Percentiles rank a stretch among this genome's conserved stretches.
Evolutionary conservation across 371 early-diverging fungal species (phyloP).

Genomic region (Mortierella sp.): DNA sequence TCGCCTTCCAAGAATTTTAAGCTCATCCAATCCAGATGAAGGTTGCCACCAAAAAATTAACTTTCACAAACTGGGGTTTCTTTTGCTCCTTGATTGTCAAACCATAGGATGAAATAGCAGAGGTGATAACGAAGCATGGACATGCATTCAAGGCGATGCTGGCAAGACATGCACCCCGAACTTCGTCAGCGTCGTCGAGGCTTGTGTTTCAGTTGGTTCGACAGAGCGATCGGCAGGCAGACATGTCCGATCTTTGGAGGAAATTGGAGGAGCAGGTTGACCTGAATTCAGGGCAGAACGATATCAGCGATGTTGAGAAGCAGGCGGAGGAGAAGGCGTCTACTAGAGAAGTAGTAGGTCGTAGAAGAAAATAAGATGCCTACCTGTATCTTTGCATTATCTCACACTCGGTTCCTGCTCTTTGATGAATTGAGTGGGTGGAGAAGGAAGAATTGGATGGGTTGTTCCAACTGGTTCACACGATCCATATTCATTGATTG

Average conservation of each 20-base stretch:
- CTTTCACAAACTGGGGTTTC: background rate
- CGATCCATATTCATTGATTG: background rate
- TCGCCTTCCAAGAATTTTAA: background rate
- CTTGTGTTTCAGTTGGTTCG: constrained; percentile 38
- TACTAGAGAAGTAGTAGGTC: background rate
- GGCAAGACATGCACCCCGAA: constrained; percentile 34
- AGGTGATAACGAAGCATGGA: constrained; percentile 24
- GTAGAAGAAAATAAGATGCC: background rate
- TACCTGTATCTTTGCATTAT: background rate
- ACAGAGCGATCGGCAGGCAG: constrained; percentile 32
- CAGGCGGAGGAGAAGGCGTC: background rate
- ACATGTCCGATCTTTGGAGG: constrained; percentile 35
- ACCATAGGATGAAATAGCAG: constrained; percentile 33
- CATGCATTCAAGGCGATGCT: constrained; percentile 39
- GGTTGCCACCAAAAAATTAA: background rate
- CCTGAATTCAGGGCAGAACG: background rate
- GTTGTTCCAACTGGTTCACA: no score
- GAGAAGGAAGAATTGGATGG: no score
- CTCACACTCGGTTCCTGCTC: background rate
- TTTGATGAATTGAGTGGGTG: no score
- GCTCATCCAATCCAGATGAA: background rate
- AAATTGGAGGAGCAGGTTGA: constrained; percentile 21
- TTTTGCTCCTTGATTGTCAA: background rate
- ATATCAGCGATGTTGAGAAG: background rate
- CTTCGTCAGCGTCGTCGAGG: constrained; percentile 20